Evolutionary conservation across 108 stramenopile species (phyloP).

Genomic region (Pseudonitzschia multistriata): DNA sequence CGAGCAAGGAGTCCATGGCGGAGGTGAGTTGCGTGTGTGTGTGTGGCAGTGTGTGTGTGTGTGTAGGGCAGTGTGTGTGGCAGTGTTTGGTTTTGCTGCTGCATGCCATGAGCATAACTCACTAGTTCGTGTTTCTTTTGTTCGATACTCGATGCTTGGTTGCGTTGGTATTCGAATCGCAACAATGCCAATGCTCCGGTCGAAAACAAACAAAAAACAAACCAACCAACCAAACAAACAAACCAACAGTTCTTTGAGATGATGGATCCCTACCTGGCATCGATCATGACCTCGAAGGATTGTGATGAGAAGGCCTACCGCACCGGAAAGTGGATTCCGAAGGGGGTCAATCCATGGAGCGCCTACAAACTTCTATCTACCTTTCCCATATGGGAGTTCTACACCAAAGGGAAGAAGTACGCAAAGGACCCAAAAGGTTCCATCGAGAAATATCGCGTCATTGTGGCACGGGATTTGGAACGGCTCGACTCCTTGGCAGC

Average conservation of each 20-base stretch:
- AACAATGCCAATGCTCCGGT: too few species aligned
- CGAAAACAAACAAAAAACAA: too few species aligned
- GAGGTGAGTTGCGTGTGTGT: not conserved
- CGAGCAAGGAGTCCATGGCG: not conserved
- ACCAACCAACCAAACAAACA: too few species aligned
- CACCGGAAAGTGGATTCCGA: not conserved
- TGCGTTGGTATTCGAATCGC: not conserved
- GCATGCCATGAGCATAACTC: too few species aligned
- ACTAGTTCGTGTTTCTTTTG: not conserved
- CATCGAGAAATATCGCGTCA: not conserved
- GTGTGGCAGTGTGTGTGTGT: too few species aligned
- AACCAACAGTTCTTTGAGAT: too few species aligned
- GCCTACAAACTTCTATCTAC: not conserved
- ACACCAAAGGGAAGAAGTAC: not conserved
- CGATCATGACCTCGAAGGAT: not conserved
- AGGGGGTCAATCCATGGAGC: not conserved
- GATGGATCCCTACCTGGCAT: conserved; percentile 4
- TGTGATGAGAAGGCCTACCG: not conserved
- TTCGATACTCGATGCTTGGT: not conserved
- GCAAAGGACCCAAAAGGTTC: not conserved
- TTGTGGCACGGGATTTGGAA: not conserved
- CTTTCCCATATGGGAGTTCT: not conserved
- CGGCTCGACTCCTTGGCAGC: too few species aligned
- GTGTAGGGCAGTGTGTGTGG: too few species aligned
- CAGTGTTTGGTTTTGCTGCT: not conserved